phyloP scores from a whole-genome alignment of 2,329 filamentous ascomycete species.

The Akanthomyces lecanii region DNA sequence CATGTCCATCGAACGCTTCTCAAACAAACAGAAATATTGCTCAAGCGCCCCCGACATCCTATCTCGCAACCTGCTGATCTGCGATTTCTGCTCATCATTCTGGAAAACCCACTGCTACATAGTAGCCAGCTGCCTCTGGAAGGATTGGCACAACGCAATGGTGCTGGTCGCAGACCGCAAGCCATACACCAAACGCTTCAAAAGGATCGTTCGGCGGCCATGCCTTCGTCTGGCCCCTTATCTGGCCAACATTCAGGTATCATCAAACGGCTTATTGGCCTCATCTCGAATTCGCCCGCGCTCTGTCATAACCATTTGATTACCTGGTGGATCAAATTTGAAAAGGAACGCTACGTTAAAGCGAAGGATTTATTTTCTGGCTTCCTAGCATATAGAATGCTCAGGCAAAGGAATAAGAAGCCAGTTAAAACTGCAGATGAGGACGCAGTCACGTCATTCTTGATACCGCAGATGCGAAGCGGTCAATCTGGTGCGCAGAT shows the following conservation, averaged over 20 bases:
- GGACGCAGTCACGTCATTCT: constrained; percentile 58
- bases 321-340: constrained; percentile 71
- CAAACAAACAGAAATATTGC: constrained; percentile 71
- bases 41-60: constrained; percentile 73
- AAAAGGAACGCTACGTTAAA: constrained; percentile 62
- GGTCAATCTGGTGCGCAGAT: constrained; percentile 65
- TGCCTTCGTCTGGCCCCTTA: constrained; percentile 38
- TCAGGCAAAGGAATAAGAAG: constrained; percentile 65
- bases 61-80: constrained; percentile 65
- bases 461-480: constrained; percentile 69
- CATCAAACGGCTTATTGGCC: constrained; percentile 76
- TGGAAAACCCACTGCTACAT: constrained; percentile 74
- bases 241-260: constrained; percentile 74
- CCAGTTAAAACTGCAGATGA: constrained; percentile 54
- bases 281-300: constrained; percentile 70
- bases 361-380: constrained; percentile 72
- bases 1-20: constrained; percentile 67
- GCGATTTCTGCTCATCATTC: constrained; percentile 72
- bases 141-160: constrained; percentile 36
- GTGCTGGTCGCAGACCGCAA: constrained; percentile 19
- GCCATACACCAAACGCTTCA: constrained; percentile 18
- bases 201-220: constrained; percentile 20
- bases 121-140: constrained; percentile 36
- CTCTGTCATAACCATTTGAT: constrained; percentile 74
- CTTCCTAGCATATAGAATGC: constrained; percentile 78